phyloP scores from a whole-genome alignment of 805 yeast species.

The Yarrowia sp. region DNA sequence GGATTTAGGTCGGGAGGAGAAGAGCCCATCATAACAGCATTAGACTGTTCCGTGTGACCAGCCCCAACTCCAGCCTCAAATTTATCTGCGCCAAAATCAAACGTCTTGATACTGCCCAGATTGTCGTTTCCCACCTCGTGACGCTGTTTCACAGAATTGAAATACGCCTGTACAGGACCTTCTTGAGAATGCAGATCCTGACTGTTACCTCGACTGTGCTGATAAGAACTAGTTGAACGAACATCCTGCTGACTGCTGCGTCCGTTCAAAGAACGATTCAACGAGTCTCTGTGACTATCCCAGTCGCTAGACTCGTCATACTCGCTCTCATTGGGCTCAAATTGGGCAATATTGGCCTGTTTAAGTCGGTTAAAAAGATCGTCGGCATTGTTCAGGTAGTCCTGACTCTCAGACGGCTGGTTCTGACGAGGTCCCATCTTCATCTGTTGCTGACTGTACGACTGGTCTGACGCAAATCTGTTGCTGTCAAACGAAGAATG shows the following conservation, averaged over 20 bases:
- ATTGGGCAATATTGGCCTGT: not conserved
- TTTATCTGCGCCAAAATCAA: not conserved
- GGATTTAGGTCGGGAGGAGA: not conserved
- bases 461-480: not conserved
- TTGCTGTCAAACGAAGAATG: conserved; percentile 16
- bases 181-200: too few species aligned
- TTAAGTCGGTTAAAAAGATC: conserved; percentile 31
- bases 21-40: too few species aligned
- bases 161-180: not conserved
- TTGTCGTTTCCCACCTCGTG: not conserved
- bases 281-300: not conserved
- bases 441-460: not conserved
- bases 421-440: not conserved
- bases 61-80: not conserved
- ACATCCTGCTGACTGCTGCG: not conserved
- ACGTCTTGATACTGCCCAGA: not conserved
- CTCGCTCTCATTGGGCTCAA: not conserved
- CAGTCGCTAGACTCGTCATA: conserved; percentile 19
- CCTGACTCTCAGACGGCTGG: conserved; percentile 25
- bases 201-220: not conserved
- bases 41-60: too few species aligned
- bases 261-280: not conserved
- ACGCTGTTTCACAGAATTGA: not conserved
- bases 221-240: too few species aligned
- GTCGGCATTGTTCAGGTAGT: conserved; percentile 35